Percentiles rank a stretch among this genome's conserved stretches.
These are phyloP conservation scores for Botrytis elliptica DNA, from an alignment of 2,329 filamentous ascomycete species.

Conservation along the genomic window DNA sequence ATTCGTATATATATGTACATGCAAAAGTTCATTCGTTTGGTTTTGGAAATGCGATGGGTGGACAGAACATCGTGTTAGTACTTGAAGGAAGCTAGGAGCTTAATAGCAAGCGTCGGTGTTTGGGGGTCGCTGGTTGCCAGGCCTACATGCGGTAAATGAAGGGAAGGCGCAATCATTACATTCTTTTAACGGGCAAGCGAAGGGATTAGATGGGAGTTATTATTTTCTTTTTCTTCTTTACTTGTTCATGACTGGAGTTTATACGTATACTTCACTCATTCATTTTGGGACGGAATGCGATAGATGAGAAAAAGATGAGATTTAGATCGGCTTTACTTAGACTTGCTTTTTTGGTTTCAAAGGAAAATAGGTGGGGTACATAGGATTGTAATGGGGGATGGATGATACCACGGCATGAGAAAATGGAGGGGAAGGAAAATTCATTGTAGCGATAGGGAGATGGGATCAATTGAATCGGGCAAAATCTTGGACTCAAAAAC, in stretches of 20 bases:
- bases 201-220: not conserved
- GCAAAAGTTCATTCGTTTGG: not conserved
- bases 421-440: not conserved
- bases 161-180: not conserved
- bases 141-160: not conserved
- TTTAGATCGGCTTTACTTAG: slow-evolving; percentile 7
- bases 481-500: not conserved
- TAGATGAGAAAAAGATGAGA: not conserved
- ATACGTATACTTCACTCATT: not conserved
- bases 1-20: not conserved
- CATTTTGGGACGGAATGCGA: not conserved
- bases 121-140: not conserved
- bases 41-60: not conserved
- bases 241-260: not conserved
- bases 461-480: not conserved
- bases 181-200: not conserved
- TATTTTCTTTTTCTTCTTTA: not conserved
- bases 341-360: not conserved
- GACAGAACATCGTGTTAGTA: not conserved
- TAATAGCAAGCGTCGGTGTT: slow-evolving; percentile 4
- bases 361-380: not conserved
- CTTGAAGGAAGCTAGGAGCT: not conserved
- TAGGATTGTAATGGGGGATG: slow-evolving; percentile 7
- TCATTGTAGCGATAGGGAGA: not conserved
- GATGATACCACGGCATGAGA: slow-evolving; percentile 13